phyloP scores from a whole-genome alignment of 345 rosid genomes.

The Bruguiera gymnorhiza region DNA sequence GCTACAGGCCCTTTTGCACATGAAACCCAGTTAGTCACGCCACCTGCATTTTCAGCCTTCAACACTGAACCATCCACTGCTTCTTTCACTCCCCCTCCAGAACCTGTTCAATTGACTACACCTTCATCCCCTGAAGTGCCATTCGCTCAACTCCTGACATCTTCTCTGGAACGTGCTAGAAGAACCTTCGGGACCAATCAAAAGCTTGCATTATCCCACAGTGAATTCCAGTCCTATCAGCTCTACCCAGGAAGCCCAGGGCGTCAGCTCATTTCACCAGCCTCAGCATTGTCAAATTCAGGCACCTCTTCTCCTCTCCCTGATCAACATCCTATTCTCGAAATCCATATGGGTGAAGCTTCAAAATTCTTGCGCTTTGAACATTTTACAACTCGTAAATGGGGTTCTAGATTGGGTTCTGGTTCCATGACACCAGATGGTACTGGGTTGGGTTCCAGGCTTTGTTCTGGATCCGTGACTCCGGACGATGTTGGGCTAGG shows the following conservation, averaged over 20 bases:
- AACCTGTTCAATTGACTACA: conserved; percentile 70
- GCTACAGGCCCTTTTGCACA: conserved; percentile 88
- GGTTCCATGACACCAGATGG: conserved; percentile 30
- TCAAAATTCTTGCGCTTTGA: conserved; percentile 65
- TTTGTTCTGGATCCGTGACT: conserved; percentile 71
- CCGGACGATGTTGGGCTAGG: conserved; percentile 73
- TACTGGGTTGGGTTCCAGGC: conserved; percentile 24
- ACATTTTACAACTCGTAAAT: conserved; percentile 61
- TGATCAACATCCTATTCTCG: conserved; percentile 56
- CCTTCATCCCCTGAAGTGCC: conserved; percentile 99
- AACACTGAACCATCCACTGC: conserved; percentile 93
- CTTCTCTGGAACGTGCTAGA: conserved; percentile 81
- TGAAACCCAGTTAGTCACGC: conserved; percentile 93
- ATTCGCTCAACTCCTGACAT: conserved; percentile 80
- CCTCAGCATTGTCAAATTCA: conserved; percentile 70
- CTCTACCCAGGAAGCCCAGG: conserved; percentile 80
- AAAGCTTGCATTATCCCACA: conserved; percentile 61
- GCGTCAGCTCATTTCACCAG: conserved; percentile 76
- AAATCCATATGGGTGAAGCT: conserved; percentile 59
- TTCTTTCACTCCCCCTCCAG: conserved; percentile 88
- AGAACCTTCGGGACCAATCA: conserved; percentile 52
- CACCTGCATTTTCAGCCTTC: conserved; percentile 88
- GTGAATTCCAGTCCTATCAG: conserved; percentile 61
- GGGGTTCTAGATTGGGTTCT: conserved; percentile 74
- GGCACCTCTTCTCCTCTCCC: conserved; percentile 90